A percentile compares a stretch with the other conserved stretches of the same genome.
phyloP scores from a whole-genome alignment of 805 yeast genomes.

The Candida rishiriensis region DNA sequence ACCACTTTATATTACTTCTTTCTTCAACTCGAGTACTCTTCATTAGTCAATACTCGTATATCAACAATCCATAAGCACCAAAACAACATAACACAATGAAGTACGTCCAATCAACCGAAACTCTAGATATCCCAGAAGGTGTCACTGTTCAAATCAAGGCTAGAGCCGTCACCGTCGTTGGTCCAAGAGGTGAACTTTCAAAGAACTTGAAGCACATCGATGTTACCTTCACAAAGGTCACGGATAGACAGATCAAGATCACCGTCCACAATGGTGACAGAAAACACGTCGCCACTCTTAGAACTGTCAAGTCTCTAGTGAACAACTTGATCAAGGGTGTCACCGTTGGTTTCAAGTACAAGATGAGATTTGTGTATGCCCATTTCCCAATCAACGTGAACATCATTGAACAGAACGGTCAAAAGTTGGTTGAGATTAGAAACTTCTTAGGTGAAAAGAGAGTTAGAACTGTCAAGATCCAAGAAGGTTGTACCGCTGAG shows the following conservation, averaged over 20 bases:
- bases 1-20: neutral
- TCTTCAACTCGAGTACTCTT: neutral
- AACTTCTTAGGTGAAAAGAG: constrained; percentile 99
- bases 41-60: neutral
- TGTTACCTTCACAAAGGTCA: constrained; percentile 83
- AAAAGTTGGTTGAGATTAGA: constrained; percentile 87
- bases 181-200: constrained; percentile 94
- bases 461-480: constrained; percentile 82
- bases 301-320: constrained; percentile 96
- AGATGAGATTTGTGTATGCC: constrained; percentile 99
- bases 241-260: constrained; percentile 72
- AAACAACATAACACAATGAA: constrained; percentile 37
- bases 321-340: constrained; percentile 97
- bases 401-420: constrained; percentile 74
- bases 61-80: neutral
- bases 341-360: constrained; percentile 98
- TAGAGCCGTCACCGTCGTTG: constrained; percentile 84
- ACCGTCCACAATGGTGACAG: constrained; percentile 98
- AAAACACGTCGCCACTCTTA: constrained; percentile 99
- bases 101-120: constrained; percentile 59
- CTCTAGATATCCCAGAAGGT: constrained; percentile 77
- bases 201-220: constrained; percentile 93
- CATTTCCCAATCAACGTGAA: constrained; percentile 99
- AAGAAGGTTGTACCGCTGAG: constrained; percentile 86
- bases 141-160: constrained; percentile 89